Base-by-base conservation (phyloP, 306 rosid species). In the Rosa lucieae region DNA sequence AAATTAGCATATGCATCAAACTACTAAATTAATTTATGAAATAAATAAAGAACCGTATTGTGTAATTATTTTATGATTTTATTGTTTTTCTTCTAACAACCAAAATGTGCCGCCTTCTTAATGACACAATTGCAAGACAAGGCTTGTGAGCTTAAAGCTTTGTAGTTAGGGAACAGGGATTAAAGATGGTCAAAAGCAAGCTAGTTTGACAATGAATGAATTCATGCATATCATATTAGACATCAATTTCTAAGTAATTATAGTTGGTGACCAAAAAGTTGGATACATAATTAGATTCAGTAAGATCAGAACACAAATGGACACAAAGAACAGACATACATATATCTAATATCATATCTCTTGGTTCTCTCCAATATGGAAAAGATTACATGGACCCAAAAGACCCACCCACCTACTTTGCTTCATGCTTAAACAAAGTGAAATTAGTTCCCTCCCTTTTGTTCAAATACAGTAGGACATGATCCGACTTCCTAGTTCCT, bases 191-290 rank as follows among this genome's bases (percentile, higher is more conserved):
- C 97, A 87, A 92, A 88, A 90, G 86, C 63, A 42, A 62, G 68
- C 40, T 55, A 75, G 75, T 86, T 81, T 79, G 86, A 83, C 87
- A 80, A 74, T 78, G 77, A 85, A 81, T 77, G 40, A 14, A 35
- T 63, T 39, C 10, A 40, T 35, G 46, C 51, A 53, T 6, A 56
- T 13, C 74, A 67, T 37, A 78, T 23, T 65, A 67, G 78, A 79
- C 48, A 81, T 83, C 79, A 63, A 73, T 56, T 63, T 72, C 59
- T 67, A 43, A 81, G 74, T 82, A 73, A 89, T 79, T 67, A 79
- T 72, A 84, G 87, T 86, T 65, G 91, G 90, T 92, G 86, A 86
- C 91, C 88, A 79, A 85, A 90, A 87, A 82, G 83, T 49, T 48
- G 80, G 75, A 72, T 78, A 35, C 47, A 67, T 40, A 56, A 73